Conservation (phyloP, 75 land plant genomes). For the Selaginella tamariscina region DNA sequence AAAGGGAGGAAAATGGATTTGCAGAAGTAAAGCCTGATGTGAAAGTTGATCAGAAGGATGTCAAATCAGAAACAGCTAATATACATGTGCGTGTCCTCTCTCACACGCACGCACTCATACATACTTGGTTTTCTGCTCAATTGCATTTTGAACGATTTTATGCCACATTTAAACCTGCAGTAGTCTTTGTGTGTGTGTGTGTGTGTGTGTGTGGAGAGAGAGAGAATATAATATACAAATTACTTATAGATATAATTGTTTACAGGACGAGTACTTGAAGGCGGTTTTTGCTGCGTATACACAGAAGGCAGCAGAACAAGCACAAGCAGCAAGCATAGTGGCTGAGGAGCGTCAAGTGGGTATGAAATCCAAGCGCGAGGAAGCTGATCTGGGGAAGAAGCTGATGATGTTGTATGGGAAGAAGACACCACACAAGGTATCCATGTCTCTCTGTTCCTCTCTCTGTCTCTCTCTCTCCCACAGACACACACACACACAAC, state of each 20-base stretch:
- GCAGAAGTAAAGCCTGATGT: slow-evolving; percentile 22
- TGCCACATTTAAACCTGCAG: no score
- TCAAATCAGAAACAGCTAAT: background rate
- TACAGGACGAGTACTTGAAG: slow-evolving; percentile 68
- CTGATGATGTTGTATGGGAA: slow-evolving; percentile 69
- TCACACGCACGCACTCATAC: no score
- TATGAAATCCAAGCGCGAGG: slow-evolving; percentile 38
- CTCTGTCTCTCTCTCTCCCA: background rate
- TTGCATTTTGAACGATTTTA: no score
- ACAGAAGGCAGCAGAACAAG: slow-evolving; percentile 31
- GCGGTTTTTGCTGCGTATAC: slow-evolving; percentile 70
- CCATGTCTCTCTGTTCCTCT: background rate
- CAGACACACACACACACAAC: background rate
- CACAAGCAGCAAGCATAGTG: slow-evolving; percentile 14
- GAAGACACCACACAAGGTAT: slow-evolving; percentile 43
- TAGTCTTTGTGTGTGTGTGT: no score
- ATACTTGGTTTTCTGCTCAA: no score
- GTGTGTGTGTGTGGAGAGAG: no score
- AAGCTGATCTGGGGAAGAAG: slow-evolving; percentile 35
- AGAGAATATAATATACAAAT: no score
- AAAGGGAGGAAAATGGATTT: slow-evolving; percentile 24
- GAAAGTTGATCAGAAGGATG: background rate
- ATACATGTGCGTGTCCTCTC: no score
- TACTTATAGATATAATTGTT: no score
- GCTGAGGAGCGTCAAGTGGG: slow-evolving; percentile 44